Evolutionary conservation across 768 basidiomycete species (phyloP).

Genomic region (Leccinum boreale): DNA sequence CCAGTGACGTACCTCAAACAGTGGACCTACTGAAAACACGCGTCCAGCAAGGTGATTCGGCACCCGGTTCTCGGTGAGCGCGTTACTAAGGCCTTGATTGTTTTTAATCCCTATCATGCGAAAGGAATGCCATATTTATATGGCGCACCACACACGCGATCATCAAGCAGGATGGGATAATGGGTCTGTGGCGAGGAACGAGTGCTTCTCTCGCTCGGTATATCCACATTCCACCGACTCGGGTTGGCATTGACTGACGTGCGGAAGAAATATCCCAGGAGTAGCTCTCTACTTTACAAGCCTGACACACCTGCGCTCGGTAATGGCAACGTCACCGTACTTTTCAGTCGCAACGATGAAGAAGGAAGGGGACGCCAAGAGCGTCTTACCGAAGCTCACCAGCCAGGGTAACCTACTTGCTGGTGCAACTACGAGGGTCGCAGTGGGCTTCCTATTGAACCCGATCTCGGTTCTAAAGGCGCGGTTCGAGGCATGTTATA

Average conservation of each 20-base stretch:
- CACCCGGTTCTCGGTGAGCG: constrained; percentile 36
- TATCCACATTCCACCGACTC: constrained; percentile 2
- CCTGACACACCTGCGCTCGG: constrained; percentile 74
- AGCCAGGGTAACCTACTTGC: constrained; percentile 80
- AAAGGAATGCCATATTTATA: constrained; percentile 41
- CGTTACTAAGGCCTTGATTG: not conserved
- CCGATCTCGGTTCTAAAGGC: constrained; percentile 92
- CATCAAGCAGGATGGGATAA: constrained; percentile 56
- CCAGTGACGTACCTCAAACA: constrained; percentile 23
- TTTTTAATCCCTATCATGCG: not conserved
- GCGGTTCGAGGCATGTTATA: constrained; percentile 73
- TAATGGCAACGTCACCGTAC: constrained; percentile 69
- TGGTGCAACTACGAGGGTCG: constrained; percentile 78
- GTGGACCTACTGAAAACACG: constrained; percentile 94
- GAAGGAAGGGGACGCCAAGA: constrained; percentile 31
- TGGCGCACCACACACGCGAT: constrained; percentile 55
- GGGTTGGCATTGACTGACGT: constrained; percentile 1
- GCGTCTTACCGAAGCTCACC: constrained; percentile 68
- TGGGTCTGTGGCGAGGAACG: constrained; percentile 88
- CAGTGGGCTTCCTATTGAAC: constrained; percentile 81
- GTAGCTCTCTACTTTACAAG: constrained; percentile 90
- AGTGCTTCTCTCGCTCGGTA: constrained; percentile 73
- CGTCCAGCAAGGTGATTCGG: constrained; percentile 74
- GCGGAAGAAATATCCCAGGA: constrained; percentile 81
- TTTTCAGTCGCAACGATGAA: constrained; percentile 44